Evolutionary conservation across 2,329 filamentous ascomycete species (phyloP), one percentile per base, ranked within the genome.

Genomic region (Byssothecium circinans): DNA sequence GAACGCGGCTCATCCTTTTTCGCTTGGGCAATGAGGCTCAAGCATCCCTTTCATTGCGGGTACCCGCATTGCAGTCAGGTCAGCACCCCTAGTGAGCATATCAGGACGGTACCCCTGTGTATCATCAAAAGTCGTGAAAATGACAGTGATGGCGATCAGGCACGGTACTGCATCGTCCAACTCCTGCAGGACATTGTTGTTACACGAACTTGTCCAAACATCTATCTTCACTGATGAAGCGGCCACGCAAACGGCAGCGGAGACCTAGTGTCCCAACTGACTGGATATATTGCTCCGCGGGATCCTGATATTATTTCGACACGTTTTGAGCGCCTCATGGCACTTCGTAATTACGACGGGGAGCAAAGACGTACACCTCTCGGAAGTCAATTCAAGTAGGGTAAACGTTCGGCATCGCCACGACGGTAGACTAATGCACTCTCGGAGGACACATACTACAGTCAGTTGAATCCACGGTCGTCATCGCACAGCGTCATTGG

Each of bases 31-130:
- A 46, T 34, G 25, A 53, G 52, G 52, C 41, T 52, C 49, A 49
- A 46, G 54, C 55, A 47, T 52, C 37, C 34, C 29, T 43, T 40
- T 52, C 34, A 43, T 46, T 47, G 52, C 58, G 62, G 60, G 51
- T 59, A 55, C 43, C 52, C 61, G 58, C 62, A 62, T 58, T 38
- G 40, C 47, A 49, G 40, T 23, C 38, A 59, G 53, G 50, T 56
- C 53, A 57, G 47, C 52, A 56, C 35, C 40, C 39, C 36, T 11
- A 38, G 17, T 42, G 35, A 49, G 38, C 27, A 17, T 41, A 22
- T n/a, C 19, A 33, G 8, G 19, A 17, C 27, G 22, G 40, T 22
- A n/a, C 27, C 27, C 4, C 23, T 15, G 27, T 33, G n/a, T 11
- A 8, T 20, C 18, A 18, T n/a, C 12, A 22, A 19, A 25, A 20